Percentiles rank a stretch among this genome's conserved stretches.
phyloP scores from a whole-genome alignment of 345 rosid species.

The Fremontodendron californicum region DNA sequence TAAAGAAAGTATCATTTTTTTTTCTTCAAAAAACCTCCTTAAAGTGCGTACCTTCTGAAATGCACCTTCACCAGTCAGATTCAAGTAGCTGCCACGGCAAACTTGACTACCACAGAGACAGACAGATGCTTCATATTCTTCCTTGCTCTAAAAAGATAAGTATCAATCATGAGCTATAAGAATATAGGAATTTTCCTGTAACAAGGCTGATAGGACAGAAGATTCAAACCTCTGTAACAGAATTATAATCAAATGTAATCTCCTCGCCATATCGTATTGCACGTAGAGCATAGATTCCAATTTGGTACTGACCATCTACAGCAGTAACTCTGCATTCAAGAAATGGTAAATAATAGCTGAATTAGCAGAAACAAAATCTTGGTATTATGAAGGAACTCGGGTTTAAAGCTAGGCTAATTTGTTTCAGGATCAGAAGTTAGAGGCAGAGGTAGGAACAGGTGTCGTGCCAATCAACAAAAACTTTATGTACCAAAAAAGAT shows the following conservation, averaged over 20 bases:
- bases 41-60: constrained; percentile 67
- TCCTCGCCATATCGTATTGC: constrained; percentile 87
- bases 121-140: constrained; percentile 99
- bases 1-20: not conserved
- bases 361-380: not conserved
- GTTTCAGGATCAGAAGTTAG: not conserved
- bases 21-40: not conserved
- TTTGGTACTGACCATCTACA: constrained; percentile 96
- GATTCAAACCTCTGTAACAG: constrained; percentile 88
- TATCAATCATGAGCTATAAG: not conserved
- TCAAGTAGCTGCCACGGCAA: constrained; percentile 98
- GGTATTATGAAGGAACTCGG: not conserved
- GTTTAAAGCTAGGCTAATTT: constrained; percentile 1
- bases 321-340: constrained; percentile 82
- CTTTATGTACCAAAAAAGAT: not conserved
- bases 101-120: constrained; percentile 99
- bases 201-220: constrained; percentile 10
- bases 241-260: constrained; percentile 96
- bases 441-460: not conserved
- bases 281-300: constrained; percentile 85
- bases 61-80: constrained; percentile 99
- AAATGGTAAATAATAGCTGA: constrained; percentile 8
- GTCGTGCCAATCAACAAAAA: not conserved
- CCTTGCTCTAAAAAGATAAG: constrained; percentile 68
- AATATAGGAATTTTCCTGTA: not conserved